A percentile compares a stretch with the other conserved stretches of the same genome.
These are phyloP conservation scores for Reticulascus tulasneorum DNA, from an alignment of 2,329 filamentous ascomycete genomes.

Conservation along the genomic window DNA sequence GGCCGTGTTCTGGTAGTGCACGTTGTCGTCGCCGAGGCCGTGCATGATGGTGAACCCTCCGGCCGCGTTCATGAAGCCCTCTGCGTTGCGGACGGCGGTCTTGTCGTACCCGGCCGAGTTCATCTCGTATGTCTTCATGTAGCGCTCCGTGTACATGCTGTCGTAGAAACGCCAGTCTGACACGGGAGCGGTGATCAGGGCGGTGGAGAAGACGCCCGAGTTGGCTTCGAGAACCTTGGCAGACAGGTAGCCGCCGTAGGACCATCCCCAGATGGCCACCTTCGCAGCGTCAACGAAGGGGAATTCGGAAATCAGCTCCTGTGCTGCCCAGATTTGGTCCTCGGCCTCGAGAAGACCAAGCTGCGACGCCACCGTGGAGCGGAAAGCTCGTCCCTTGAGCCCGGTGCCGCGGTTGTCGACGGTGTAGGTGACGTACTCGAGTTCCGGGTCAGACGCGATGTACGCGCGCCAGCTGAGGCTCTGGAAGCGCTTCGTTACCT, in stretches of 20 bases:
- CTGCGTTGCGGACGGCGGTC: conserved; percentile 53
- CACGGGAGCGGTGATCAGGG: conserved; percentile 61
- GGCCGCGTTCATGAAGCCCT: conserved; percentile 58
- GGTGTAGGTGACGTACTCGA: conserved; percentile 63
- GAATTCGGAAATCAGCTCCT: conserved; percentile 45
- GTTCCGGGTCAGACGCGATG: conserved; percentile 62
- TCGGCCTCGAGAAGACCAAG: conserved; percentile 60
- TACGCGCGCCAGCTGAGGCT: conserved; percentile 57
- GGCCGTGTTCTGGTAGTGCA: conserved; percentile 65
- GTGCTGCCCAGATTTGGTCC: conserved; percentile 66
- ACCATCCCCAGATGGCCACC: conserved; percentile 67
- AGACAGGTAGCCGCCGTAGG: conserved; percentile 63
- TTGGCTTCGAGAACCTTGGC: conserved; percentile 62
- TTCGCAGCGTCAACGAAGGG: conserved; percentile 54
- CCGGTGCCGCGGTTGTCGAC: conserved; percentile 68
- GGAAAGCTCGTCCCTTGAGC: conserved; percentile 59
- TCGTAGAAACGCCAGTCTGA: conserved; percentile 70
- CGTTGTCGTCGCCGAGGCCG: conserved; percentile 67
- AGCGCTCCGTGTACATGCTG: conserved; percentile 67
- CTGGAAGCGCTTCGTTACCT: conserved; percentile 54
- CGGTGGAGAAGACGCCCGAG: conserved; percentile 58
- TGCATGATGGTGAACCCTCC: conserved; percentile 62
- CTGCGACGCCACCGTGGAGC: conserved; percentile 51
- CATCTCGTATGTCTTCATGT: conserved; percentile 59
- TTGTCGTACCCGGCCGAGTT: conserved; percentile 59